These are phyloP conservation scores for Serendipita sp. DNA, from an alignment of 768 basidiomycete genomes.

Conservation along the genomic window DNA sequence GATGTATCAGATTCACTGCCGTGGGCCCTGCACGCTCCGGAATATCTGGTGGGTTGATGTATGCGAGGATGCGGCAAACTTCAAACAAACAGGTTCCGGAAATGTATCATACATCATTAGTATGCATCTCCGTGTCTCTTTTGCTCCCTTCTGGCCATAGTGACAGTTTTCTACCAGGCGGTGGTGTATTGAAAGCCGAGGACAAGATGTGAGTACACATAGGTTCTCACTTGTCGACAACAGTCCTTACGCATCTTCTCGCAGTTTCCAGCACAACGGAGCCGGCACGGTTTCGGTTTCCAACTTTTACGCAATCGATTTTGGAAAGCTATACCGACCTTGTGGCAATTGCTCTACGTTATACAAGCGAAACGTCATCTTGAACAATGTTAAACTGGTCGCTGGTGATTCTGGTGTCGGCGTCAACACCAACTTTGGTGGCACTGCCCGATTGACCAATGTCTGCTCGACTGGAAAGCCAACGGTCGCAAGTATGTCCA, in stretches of 20 bases:
- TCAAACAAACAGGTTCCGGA: slow-evolving; percentile 14
- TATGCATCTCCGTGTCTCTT: not conserved
- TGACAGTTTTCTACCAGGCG: not conserved
- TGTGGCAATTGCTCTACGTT: not conserved
- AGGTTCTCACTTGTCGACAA: not conserved
- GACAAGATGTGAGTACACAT: not conserved
- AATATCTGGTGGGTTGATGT: slow-evolving; percentile 12
- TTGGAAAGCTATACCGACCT: not conserved
- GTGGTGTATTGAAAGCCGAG: not conserved
- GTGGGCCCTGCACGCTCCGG: slow-evolving; percentile 10
- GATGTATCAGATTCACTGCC: slow-evolving; percentile 8
- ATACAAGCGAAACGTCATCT: slow-evolving; percentile 3
- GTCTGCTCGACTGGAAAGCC: slow-evolving; percentile 8
- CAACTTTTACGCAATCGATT: not conserved
- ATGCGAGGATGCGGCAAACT: slow-evolving; percentile 8
- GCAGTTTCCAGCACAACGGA: not conserved
- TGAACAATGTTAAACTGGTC: slow-evolving; percentile 3
- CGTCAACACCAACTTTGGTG: slow-evolving; percentile 6
- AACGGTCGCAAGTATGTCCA: not conserved
- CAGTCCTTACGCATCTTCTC: not conserved
- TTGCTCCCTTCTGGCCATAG: not conserved
- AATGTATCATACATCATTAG: slow-evolving; percentile 14
- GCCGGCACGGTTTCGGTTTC: slow-evolving; percentile 4
- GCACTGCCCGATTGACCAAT: slow-evolving; percentile 4
- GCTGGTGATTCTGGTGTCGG: slow-evolving; percentile 6